A percentile compares a stretch with the other conserved stretches of the same genome.
Conservation (phyloP, 345 rosid species). For the Salix caprea region DNA sequence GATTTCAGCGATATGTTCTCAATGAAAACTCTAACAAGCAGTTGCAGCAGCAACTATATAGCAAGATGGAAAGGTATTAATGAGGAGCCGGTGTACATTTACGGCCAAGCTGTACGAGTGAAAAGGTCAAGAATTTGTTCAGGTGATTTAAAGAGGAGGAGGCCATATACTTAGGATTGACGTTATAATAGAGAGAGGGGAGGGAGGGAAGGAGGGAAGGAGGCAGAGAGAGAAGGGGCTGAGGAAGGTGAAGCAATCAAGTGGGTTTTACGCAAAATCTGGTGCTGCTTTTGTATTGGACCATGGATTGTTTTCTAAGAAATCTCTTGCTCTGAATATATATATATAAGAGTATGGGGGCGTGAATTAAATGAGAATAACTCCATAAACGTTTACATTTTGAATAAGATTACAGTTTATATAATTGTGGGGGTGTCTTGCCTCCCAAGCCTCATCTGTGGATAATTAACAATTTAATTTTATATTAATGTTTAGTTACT, state of each 20-base stretch:
- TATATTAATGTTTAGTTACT: neutral
- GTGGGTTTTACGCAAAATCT: conserved; percentile 60
- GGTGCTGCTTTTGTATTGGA: conserved; percentile 45
- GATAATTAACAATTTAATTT: neutral
- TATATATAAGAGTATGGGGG: neutral
- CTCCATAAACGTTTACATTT: conserved; percentile 13
- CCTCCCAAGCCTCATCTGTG: neutral
- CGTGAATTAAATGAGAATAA: conserved; percentile 12
- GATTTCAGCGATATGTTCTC: neutral
- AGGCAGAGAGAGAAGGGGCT: conserved; percentile 16
- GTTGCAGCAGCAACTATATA: neutral
- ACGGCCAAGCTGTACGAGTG: neutral
- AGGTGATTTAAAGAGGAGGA: conserved; percentile 33
- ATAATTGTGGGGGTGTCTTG: neutral
- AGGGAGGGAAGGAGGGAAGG: conserved; percentile 6
- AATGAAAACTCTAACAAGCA: conserved; percentile 8
- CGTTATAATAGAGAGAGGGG: conserved; percentile 38
- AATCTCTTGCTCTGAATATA: conserved; percentile 24
- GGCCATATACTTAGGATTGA: conserved; percentile 56
- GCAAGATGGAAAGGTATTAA: neutral
- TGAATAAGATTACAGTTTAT: conserved; percentile 17
- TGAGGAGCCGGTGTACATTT: conserved; percentile 12
- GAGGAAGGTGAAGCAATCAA: conserved; percentile 55
- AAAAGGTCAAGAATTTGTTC: conserved; percentile 11
- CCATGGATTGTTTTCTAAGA: conserved; percentile 53